Base-by-base conservation (phyloP, 495 filamentous ascomycete species). In the Xylaria nigripes region DNA sequence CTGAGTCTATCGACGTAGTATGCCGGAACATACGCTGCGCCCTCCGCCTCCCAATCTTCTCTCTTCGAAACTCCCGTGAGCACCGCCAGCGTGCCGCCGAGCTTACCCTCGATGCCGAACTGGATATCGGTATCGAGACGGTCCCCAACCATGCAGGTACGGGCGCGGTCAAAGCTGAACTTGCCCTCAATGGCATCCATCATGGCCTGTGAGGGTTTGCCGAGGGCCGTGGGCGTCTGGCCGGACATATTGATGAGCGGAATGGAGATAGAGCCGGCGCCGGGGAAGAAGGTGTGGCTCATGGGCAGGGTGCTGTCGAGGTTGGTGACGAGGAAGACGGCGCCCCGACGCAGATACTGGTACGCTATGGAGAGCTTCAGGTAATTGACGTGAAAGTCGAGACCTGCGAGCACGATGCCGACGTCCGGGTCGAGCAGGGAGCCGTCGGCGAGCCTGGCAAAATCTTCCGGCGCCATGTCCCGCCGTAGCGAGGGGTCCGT, bases 121-220 rank as follows among this genome's bases (percentile, higher is more conserved):
- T 85, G 81, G 61, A 99, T 96, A 76, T 99, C 93, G 1, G 93
- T 99, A 67, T 97, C 85, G 45, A 93, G 76, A 38, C 93, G 79
- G 70, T 99, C 93, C 4, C 93, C 93, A 25, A 99, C 82, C 94
- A 99, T 99, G 67, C 94, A 97, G 1, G 94, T 83, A 47, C 81
- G 82, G 43, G 74, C 82, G 36, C 90, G 81, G 65, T 97, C 88
- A 48, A 98, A 86, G 50, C 80, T 74, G 65, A 96, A 95, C 70
- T 92, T 95, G 29, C 92, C 92, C 75, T 97, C 92, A 62, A 98
- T 86, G 6, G 94, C 88, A 71, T 96, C 91, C 93, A 98, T 95
- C 93, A 98, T 97, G 10, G 90, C 91, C 74, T 95, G 88, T 59
- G 88, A 95, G 4, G 93, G 94, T 70, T 99, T 99, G 9, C 93